Percentiles rank a stretch among this genome's conserved stretches.
Conservation (phyloP, 345 rosid species). For the Eucalyptus erythrocorys region DNA sequence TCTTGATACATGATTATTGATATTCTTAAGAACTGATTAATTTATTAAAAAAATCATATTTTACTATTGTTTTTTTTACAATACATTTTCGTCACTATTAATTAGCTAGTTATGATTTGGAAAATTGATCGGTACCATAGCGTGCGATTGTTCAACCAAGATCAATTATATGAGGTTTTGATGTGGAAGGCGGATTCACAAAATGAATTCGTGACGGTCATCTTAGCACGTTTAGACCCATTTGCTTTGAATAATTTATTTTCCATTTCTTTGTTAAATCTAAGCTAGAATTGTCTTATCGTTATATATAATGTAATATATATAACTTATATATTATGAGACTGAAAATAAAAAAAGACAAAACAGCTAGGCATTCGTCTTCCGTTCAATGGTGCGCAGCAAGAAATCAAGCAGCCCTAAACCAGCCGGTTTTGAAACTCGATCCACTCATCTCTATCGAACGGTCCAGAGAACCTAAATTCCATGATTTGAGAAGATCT, state of each 20-base stretch:
- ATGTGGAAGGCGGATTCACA: neutral
- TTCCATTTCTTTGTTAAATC: neutral
- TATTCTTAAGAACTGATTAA: neutral
- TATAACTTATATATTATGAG: neutral
- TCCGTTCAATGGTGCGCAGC: neutral
- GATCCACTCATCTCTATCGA: accelerated
- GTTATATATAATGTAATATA: neutral
- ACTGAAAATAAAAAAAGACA: neutral
- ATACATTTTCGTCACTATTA: accelerated
- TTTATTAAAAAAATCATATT: too few relatives aligned
- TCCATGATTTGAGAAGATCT: neutral
- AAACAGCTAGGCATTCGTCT: neutral
- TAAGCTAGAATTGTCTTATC: neutral
- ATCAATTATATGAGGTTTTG: neutral
- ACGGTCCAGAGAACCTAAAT: neutral
- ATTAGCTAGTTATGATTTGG: neutral
- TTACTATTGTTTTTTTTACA: accelerated
- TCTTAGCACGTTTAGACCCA: neutral
- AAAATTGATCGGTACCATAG: neutral
- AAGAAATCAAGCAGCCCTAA: neutral
- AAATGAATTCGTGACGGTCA: accelerated
- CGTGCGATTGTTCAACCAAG: accelerated
- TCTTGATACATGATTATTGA: accelerated
- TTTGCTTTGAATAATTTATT: neutral
- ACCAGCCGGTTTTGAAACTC: accelerated